These are phyloP conservation scores for Cladochytrium replicatum DNA, from an alignment of 192 early-diverging fungal genomes.

Conservation along the genomic window DNA sequence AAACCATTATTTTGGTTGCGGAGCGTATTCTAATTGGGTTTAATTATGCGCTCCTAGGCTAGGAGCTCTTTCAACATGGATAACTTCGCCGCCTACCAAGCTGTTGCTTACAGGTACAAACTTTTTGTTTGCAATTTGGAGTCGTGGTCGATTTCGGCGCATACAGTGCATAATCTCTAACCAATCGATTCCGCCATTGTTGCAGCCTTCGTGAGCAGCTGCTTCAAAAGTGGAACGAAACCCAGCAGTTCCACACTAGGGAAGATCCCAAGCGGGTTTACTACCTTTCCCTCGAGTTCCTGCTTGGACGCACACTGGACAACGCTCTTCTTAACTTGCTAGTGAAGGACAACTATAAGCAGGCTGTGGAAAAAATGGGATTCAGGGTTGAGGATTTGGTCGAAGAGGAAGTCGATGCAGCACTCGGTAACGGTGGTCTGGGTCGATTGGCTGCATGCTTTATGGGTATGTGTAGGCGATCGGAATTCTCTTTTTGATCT, in stretches of 20 bases:
- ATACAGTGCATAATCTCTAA: not conserved
- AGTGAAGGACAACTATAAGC: conserved; percentile 68
- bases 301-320: conserved; percentile 94
- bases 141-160: too few relatives aligned
- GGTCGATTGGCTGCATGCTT: conserved; percentile 97
- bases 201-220: conserved; percentile 80
- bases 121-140: too few relatives aligned
- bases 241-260: conserved; percentile 75
- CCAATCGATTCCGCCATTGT: not conserved
- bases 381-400: conserved; percentile 89
- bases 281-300: conserved; percentile 96
- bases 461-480: conserved; percentile 56
- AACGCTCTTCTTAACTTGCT: conserved; percentile 84
- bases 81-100: conserved; percentile 85
- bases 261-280: conserved; percentile 88
- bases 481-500: too few relatives aligned
- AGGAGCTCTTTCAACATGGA: conserved; percentile 85
- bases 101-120: conserved; percentile 69
- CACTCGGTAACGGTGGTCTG: conserved; percentile 94
- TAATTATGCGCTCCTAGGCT: too few relatives aligned
- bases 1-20: not conserved
- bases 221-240: conserved; percentile 88
- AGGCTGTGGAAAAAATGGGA: conserved; percentile 65
- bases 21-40: not conserved
- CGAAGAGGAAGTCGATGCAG: conserved; percentile 90